Base-by-base conservation (phyloP, 345 rosid genomes). In the Toxicodendron radicans region DNA sequence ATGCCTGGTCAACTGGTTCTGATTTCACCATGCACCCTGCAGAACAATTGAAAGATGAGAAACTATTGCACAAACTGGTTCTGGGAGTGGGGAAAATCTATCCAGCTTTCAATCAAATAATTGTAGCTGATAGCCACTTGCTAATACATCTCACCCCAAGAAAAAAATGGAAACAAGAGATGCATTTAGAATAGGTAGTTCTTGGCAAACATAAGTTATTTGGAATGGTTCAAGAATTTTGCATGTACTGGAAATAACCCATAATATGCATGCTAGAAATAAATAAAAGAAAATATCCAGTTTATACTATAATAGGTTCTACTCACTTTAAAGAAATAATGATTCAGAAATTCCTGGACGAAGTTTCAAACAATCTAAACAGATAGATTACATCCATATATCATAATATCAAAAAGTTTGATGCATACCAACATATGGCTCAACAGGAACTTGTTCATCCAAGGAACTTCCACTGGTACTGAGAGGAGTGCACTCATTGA, bases 401-500 rank as follows among this genome's bases (percentile, higher is more conserved):
- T 43, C 24, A 77, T 3, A 54, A 60, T 14, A 68, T 16, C 64
- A 14, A 64, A 7, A 33, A n/a, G 13, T 66, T 70, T 73, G 30
- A 79, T 66, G 54, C 87, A 82, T 72, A 89, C 96, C 92, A 53
- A 80, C 70, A 68, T 80, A 59, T 11, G 76, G 65, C 32, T 78
- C 85, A 18, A 69, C 62, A 75, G 85, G 81, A 14, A 74, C 87
- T 33, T 73, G 88, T 68, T 91, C 89, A 76, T 92, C 95, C 83
- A 86, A 75, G 66, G 92, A 86, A 75, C 83, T 83, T 72, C 87
- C 88, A 78, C 82, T 85, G 73, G 82, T 86, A 76, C 86, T 86
- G 72, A 83, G 66, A 53, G 92, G 89, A 20, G 82, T 84, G 80
- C 86, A 78, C 63, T 84, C 88, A 23, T 79, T 87, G 80, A 88